Evolutionary conservation across 192 early-diverging fungal species (phyloP).

Genomic region (Coemansia interrupta): DNA sequence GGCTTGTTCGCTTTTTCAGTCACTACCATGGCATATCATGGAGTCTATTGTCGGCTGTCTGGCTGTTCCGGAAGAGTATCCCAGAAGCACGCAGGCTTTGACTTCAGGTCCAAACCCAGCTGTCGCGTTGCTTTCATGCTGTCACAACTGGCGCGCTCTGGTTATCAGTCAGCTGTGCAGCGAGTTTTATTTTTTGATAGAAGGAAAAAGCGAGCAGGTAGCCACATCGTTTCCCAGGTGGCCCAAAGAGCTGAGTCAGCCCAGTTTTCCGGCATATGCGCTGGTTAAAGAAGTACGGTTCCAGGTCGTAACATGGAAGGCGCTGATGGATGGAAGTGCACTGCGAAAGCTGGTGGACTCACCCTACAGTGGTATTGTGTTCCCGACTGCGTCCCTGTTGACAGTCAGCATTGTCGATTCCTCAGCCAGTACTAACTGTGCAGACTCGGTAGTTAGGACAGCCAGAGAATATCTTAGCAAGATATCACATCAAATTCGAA

Average conservation of each 20-base stretch:
- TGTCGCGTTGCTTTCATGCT: not conserved
- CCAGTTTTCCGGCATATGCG: not conserved
- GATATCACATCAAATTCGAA: not conserved
- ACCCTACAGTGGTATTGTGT: not conserved
- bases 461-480: not conserved
- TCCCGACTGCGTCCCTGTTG: not conserved
- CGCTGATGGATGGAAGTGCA: not conserved
- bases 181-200: not conserved
- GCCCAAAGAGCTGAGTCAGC: not conserved
- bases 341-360: not conserved
- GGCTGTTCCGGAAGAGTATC: no score
- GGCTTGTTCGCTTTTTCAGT: no score
- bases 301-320: not conserved
- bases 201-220: not conserved
- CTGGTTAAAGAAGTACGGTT: constrained; percentile 1
- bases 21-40: no score
- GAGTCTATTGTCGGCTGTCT: no score
- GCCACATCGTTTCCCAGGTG: not conserved
- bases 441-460: not conserved
- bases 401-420: not conserved
- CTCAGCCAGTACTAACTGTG: not conserved
- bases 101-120: not conserved
- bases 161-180: constrained; percentile 1
- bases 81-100: no score
- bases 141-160: not conserved